A percentile compares a stretch with the other conserved stretches of the same genome.
These are phyloP conservation scores for Eragrostis nindensis DNA, from an alignment of 176 grass and related monocot species.

Conservation along the genomic window DNA sequence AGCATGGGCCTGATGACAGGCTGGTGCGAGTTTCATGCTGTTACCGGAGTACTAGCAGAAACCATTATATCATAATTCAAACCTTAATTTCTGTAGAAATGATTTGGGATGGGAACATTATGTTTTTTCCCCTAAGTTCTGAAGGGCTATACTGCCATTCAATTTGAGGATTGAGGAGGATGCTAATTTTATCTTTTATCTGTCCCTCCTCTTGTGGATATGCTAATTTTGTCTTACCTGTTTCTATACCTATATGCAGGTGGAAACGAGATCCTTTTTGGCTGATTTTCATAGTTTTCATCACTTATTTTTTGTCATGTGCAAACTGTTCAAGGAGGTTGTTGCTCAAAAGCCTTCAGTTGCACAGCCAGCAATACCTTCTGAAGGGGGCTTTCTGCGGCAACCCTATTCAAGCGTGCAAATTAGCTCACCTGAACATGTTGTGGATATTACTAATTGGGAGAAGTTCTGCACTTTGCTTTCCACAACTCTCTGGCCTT, in stretches of 20 bases:
- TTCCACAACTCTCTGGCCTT: conserved; percentile 78
- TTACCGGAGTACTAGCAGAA: background rate
- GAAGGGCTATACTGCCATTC: conserved; percentile 21
- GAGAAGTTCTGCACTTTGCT: conserved; percentile 79
- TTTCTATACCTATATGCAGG: conserved; percentile 51
- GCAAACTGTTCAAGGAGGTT: conserved; percentile 89
- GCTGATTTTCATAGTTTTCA: conserved; percentile 78
- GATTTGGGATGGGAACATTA: conserved; percentile 6
- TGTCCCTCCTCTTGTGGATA: conserved; percentile 12
- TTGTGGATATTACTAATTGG: conserved; percentile 74
- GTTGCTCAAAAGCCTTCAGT: conserved; percentile 54
- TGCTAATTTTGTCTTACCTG: background rate
- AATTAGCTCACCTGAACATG: conserved; percentile 46
- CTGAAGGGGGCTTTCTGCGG: conserved; percentile 84
- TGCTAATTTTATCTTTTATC: background rate
- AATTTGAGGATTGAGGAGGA: conserved; percentile 35
- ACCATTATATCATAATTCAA: conserved; percentile 9
- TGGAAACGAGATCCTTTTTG: conserved; percentile 56
- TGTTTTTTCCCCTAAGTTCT: conserved; percentile 22
- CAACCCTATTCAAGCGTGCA: conserved; percentile 52
- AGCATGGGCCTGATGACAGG: background rate
- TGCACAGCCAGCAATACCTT: conserved; percentile 48
- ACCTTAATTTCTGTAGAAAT: background rate
- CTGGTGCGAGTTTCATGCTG: conserved; percentile 2
- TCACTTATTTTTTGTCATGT: conserved; percentile 78